phyloP scores from a whole-genome alignment of 139 green algal genomes.

The Coccomyxa sp. region DNA sequence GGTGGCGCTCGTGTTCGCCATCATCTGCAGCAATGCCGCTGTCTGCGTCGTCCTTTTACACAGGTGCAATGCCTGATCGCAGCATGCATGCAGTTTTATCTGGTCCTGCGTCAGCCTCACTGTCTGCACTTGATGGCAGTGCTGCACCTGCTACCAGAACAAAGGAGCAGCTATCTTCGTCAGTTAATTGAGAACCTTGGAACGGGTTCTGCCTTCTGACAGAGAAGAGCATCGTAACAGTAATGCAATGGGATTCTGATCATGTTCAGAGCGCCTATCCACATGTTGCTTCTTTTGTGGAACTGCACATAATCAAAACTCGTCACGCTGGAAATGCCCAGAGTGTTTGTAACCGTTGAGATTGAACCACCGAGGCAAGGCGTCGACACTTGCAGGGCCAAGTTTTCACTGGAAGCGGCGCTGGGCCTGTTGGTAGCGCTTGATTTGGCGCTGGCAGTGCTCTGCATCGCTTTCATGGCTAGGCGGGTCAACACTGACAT shows the following conservation, averaged over 20 bases:
- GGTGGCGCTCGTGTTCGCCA: not conserved
- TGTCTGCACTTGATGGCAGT: not conserved
- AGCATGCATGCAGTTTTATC: not conserved
- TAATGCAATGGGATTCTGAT: too few species aligned
- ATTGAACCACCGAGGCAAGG: too few species aligned
- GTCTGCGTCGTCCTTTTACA: not conserved
- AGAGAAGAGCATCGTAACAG: not conserved
- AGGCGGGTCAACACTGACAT: constrained; percentile 15
- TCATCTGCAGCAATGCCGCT: not conserved
- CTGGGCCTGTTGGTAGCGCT: constrained; percentile 8
- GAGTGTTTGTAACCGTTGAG: too few species aligned
- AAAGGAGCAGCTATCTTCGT: not conserved
- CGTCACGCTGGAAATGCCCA: too few species aligned
- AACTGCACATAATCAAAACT: not conserved
- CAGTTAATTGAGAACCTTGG: too few species aligned
- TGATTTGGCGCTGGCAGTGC: not conserved
- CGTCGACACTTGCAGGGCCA: not conserved
- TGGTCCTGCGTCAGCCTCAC: not conserved
- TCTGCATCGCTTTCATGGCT: constrained; percentile 4
- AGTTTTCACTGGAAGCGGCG: constrained; percentile 4
- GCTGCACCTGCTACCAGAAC: not conserved
- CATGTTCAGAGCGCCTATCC: too few species aligned
- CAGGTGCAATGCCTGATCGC: not conserved
- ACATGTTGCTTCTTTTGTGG: not conserved
- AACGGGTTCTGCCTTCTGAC: not conserved